A percentile compares a stretch with the other conserved stretches of the same genome.
Conservation (phyloP, 2,329 filamentous ascomycete genomes). For the Alternaria metachromatica region DNA sequence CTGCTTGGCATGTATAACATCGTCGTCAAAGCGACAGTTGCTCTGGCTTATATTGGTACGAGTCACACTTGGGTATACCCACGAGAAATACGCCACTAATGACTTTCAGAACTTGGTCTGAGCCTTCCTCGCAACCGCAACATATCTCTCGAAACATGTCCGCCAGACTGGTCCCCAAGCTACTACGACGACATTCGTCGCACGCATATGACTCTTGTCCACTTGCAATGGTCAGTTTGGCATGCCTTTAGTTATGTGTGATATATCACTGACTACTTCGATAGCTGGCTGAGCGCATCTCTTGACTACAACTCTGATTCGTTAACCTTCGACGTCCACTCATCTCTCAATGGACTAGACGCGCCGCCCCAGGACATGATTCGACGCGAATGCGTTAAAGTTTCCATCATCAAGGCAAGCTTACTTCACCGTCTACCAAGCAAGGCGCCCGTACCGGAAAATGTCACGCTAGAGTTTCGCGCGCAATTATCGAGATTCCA, state of each 20-base stretch:
- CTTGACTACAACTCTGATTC: conserved; percentile 15
- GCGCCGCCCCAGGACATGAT: conserved; percentile 10
- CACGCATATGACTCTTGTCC: conserved; percentile 22
- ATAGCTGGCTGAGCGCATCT: conserved; percentile 25
- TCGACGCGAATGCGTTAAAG: conserved; percentile 21
- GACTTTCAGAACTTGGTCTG: conserved; percentile 20
- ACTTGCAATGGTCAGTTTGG: conserved; percentile 14
- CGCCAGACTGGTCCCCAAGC: background rate
- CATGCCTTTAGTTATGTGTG: background rate
- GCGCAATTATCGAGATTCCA: conserved; percentile 16
- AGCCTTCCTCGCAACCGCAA: conserved; percentile 15
- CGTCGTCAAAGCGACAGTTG: conserved; percentile 21
- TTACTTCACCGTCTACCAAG: conserved; percentile 13
- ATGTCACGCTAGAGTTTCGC: conserved; percentile 12
- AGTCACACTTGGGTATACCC: background rate
- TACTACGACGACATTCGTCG: conserved; percentile 17
- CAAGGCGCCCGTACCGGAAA: conserved; percentile 4
- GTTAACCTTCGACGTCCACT: background rate
- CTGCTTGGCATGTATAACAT: conserved; percentile 32
- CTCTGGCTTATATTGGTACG: conserved; percentile 27
- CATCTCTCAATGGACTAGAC: conserved; percentile 6
- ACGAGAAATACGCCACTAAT: background rate
- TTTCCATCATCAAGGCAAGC: conserved; percentile 28
- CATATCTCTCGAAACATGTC: background rate
- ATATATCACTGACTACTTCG: background rate